Percentiles rank a stretch among this genome's conserved stretches.
These are phyloP conservation scores for Opeltia flavorubescens DNA, from an alignment of 495 filamentous ascomycete species.

Conservation along the genomic window DNA sequence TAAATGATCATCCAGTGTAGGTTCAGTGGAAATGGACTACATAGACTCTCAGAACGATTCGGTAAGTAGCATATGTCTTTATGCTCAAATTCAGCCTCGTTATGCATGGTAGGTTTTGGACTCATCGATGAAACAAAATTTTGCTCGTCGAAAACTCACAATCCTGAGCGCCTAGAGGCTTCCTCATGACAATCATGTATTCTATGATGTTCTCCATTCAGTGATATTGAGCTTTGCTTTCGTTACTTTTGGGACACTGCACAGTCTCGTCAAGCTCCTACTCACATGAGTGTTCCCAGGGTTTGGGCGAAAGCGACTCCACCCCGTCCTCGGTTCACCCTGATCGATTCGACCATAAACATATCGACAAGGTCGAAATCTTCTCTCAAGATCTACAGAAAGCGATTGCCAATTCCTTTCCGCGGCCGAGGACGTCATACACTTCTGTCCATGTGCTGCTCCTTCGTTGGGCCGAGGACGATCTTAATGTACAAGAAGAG, in stretches of 20 bases:
- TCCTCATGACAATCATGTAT: too few relatives aligned
- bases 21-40: background rate
- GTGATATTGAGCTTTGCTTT: too few relatives aligned
- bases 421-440: background rate
- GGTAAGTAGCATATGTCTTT: background rate
- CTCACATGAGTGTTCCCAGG: background rate
- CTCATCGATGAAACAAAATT: too few relatives aligned
- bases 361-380: background rate
- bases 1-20: background rate
- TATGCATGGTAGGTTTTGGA: background rate
- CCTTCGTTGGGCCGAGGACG: conserved; percentile 7
- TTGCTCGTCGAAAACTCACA: too few relatives aligned
- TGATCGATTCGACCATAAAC: background rate
- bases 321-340: background rate
- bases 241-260: too few relatives aligned
- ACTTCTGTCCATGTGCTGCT: conserved; percentile 6
- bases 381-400: conserved; percentile 3
- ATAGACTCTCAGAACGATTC: background rate
- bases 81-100: background rate
- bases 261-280: too few relatives aligned
- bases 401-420: conserved; percentile 1
- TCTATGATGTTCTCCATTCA: too few relatives aligned
- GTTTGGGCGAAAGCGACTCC: background rate
- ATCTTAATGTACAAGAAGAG: conserved; percentile 6
- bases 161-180: too few relatives aligned